Evolutionary conservation across 805 yeast species (phyloP).

Genomic region (Brettanomyces nanus): DNA sequence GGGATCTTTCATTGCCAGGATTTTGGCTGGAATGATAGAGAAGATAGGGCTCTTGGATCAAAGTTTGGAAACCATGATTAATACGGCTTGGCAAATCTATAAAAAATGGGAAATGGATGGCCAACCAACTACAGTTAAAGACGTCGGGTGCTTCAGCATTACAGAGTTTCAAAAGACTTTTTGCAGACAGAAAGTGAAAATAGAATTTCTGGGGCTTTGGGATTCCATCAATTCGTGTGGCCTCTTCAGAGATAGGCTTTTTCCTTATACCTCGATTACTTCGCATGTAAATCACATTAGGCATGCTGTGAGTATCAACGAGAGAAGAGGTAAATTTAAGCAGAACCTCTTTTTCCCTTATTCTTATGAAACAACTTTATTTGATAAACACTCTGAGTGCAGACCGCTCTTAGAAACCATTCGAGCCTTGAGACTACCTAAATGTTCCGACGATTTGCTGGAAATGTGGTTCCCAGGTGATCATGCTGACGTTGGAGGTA

Average conservation of each 20-base stretch:
- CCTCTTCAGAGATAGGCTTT: conserved; percentile 44
- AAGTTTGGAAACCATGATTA: conserved; percentile 49
- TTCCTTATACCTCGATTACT: conserved; percentile 48
- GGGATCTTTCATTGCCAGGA: conserved; percentile 61
- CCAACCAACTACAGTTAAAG: conserved; percentile 32
- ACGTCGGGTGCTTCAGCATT: conserved; percentile 33
- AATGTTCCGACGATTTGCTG: conserved; percentile 27
- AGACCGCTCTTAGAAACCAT: conserved; percentile 3
- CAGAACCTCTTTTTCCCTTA: conserved; percentile 45
- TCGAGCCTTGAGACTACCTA: conserved; percentile 2
- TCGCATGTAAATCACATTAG: conserved; percentile 49
- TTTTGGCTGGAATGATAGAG: conserved; percentile 58
- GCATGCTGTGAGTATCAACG: conserved; percentile 63
- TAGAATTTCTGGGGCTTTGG: conserved; percentile 60
- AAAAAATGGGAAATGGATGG: conserved; percentile 53
- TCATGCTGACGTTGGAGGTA: conserved; percentile 66
- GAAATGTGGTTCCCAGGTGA: conserved; percentile 67
- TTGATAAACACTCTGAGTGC: neutral
- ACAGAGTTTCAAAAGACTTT: conserved; percentile 51
- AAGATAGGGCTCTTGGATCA: conserved; percentile 48
- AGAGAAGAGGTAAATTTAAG: conserved; percentile 54
- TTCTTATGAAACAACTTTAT: conserved; percentile 17
- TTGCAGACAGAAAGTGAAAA: conserved; percentile 31
- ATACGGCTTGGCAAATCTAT: conserved; percentile 57
- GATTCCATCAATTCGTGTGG: conserved; percentile 68